Percentiles rank a stretch among this genome's conserved stretches.
phyloP scores from a whole-genome alignment of 2,329 filamentous ascomycete species.

The Chrysoporthe cubensis region DNA sequence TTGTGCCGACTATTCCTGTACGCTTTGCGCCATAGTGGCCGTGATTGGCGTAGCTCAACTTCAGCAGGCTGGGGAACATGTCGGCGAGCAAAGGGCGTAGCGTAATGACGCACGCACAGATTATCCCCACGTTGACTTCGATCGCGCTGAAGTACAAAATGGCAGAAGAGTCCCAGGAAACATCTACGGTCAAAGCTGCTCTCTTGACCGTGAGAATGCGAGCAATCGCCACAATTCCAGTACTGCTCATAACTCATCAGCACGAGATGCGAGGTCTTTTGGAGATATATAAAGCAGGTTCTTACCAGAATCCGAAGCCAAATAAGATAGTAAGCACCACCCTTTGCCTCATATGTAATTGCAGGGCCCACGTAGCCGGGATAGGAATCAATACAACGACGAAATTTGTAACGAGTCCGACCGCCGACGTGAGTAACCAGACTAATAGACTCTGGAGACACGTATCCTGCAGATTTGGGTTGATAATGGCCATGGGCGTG shows the following conservation, averaged over 20 bases:
- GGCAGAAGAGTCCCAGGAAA: slow-evolving; percentile 38
- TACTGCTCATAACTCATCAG: slow-evolving; percentile 21
- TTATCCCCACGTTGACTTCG: slow-evolving; percentile 38
- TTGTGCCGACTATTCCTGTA: background rate
- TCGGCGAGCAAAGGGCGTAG: slow-evolving; percentile 36
- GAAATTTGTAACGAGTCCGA: slow-evolving; percentile 37
- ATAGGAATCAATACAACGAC: slow-evolving; percentile 35
- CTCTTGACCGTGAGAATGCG: slow-evolving; percentile 37
- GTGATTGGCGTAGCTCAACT: slow-evolving; percentile 8
- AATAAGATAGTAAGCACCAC: slow-evolving; percentile 33
- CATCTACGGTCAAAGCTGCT: slow-evolving; percentile 32
- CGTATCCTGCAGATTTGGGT: slow-evolving; percentile 27
- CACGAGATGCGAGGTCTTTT: background rate
- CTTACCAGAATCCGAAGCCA: slow-evolving; percentile 36
- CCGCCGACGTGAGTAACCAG: slow-evolving; percentile 37
- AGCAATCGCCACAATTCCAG: slow-evolving; percentile 36
- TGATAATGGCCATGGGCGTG: slow-evolving; percentile 35
- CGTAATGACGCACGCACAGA: slow-evolving; percentile 37
- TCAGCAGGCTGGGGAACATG: slow-evolving; percentile 28
- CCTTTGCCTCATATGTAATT: slow-evolving; percentile 33
- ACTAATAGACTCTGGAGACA: slow-evolving; percentile 37
- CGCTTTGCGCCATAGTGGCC: slow-evolving; percentile 8
- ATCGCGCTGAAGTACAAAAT: slow-evolving; percentile 39
- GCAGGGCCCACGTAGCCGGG: slow-evolving; percentile 33
- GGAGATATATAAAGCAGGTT: background rate